These are phyloP conservation scores for Imleria badia DNA, from an alignment of 768 basidiomycete species.

Conservation along the genomic window DNA sequence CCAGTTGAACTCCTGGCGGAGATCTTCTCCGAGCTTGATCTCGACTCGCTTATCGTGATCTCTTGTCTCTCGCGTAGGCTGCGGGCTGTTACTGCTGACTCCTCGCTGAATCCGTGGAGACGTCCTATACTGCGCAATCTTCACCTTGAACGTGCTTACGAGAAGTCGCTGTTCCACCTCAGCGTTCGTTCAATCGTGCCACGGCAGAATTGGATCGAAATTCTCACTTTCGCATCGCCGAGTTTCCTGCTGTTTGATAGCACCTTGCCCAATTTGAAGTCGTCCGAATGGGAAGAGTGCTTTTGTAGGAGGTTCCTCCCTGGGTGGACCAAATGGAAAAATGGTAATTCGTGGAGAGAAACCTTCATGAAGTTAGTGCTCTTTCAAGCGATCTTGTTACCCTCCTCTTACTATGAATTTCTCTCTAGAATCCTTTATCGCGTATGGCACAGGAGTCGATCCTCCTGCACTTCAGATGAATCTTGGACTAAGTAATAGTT, in stretches of 20 bases:
- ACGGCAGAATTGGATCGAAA: slow-evolving; percentile 77
- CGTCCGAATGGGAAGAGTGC: slow-evolving; percentile 72
- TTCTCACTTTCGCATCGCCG: slow-evolving; percentile 61
- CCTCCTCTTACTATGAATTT: slow-evolving; percentile 9
- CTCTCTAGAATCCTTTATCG: slow-evolving; percentile 54
- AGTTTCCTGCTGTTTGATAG: slow-evolving; percentile 65
- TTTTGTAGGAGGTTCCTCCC: slow-evolving; percentile 73
- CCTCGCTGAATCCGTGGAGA: slow-evolving; percentile 74
- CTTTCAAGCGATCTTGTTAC: slow-evolving; percentile 1
- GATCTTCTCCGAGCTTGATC: slow-evolving; percentile 66
- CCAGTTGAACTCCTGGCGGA: slow-evolving; percentile 79
- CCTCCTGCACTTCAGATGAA: slow-evolving; percentile 75
- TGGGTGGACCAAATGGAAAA: slow-evolving; percentile 72
- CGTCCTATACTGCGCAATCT: slow-evolving; percentile 64
- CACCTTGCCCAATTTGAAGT: slow-evolving; percentile 65
- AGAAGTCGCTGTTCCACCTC: slow-evolving; percentile 53
- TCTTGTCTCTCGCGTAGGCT: slow-evolving; percentile 64
- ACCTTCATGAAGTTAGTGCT: slow-evolving; percentile 60
- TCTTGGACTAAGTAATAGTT: slow-evolving; percentile 73
- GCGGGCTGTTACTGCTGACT: slow-evolving; percentile 56
- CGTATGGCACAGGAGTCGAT: slow-evolving; percentile 66
- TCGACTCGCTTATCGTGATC: slow-evolving; percentile 55
- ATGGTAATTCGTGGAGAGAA: slow-evolving; percentile 61
- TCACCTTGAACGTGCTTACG: slow-evolving; percentile 44
- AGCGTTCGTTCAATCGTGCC: slow-evolving; percentile 65